phyloP scores from a whole-genome alignment of 441 rosid genomes.

The Codiaeum variegatum region DNA sequence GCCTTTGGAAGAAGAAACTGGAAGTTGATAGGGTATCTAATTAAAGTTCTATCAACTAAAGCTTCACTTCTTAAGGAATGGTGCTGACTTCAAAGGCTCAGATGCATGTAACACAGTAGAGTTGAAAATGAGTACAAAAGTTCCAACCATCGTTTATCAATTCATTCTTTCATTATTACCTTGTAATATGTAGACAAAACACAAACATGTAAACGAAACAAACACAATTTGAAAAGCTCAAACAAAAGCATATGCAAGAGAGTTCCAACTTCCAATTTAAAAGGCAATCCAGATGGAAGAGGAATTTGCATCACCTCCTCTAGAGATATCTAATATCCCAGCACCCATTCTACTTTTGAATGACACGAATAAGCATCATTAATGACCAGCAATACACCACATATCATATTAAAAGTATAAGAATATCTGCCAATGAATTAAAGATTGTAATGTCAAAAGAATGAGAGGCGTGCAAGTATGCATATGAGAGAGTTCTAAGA shows the following conservation, averaged over 20 bases:
- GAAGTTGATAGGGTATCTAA: background rate
- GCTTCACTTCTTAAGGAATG: background rate
- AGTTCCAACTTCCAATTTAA: background rate
- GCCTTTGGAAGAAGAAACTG: background rate
- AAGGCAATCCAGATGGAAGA: background rate
- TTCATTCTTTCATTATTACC: background rate
- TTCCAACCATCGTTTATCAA: background rate
- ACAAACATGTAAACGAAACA: background rate
- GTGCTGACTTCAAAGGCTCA: background rate
- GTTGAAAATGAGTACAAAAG: background rate
- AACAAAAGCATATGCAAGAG: background rate
- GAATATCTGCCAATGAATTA: background rate
- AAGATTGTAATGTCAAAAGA: background rate
- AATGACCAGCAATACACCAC: background rate
- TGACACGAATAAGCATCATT: background rate
- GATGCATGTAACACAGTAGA: background rate
- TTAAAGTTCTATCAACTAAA: background rate
- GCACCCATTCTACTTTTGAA: background rate
- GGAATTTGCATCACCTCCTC: background rate
- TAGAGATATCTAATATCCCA: background rate
- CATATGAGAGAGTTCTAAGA: background rate
- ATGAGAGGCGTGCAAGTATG: background rate
- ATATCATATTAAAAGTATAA: background rate
- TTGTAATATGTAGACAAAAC: background rate
- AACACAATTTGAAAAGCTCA: background rate